phyloP scores from a whole-genome alignment of 805 yeast species.

The Debaryomyces maramus region DNA sequence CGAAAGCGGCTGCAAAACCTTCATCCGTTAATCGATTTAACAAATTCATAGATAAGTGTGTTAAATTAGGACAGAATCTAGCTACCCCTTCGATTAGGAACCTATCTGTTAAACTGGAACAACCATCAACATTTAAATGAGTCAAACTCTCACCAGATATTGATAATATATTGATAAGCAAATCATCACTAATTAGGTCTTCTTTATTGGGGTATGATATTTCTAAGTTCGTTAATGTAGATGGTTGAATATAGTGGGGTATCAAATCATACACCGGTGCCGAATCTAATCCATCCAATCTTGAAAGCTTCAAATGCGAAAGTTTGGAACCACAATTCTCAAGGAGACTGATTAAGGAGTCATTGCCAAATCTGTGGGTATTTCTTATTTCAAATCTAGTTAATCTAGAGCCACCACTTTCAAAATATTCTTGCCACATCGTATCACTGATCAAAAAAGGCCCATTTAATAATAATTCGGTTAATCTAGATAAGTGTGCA shows the following conservation, averaged over 20 bases:
- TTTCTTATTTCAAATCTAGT: constrained; percentile 64
- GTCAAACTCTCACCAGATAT: constrained; percentile 61
- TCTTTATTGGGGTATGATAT: constrained; percentile 68
- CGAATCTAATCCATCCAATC: constrained; percentile 71
- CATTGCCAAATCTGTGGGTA: constrained; percentile 79
- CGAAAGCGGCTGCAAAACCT: constrained; percentile 61
- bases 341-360: constrained; percentile 60
- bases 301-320: constrained; percentile 56
- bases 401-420: constrained; percentile 53
- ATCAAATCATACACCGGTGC: constrained; percentile 58
- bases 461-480: constrained; percentile 72
- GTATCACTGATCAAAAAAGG: constrained; percentile 78
- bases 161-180: constrained; percentile 59
- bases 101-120: constrained; percentile 68
- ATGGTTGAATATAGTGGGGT: constrained; percentile 55
- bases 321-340: constrained; percentile 57
- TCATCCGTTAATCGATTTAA: constrained; percentile 69
- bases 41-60: constrained; percentile 55
- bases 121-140: constrained; percentile 67
- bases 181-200: constrained; percentile 66
- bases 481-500: constrained; percentile 56
- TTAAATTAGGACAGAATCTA: constrained; percentile 56
- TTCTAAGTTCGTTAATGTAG: constrained; percentile 56
- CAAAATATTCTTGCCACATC: constrained; percentile 78
- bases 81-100: constrained; percentile 56